Conservation (phyloP, 106 monocot genomes). For the Agapanthus africanus region DNA sequence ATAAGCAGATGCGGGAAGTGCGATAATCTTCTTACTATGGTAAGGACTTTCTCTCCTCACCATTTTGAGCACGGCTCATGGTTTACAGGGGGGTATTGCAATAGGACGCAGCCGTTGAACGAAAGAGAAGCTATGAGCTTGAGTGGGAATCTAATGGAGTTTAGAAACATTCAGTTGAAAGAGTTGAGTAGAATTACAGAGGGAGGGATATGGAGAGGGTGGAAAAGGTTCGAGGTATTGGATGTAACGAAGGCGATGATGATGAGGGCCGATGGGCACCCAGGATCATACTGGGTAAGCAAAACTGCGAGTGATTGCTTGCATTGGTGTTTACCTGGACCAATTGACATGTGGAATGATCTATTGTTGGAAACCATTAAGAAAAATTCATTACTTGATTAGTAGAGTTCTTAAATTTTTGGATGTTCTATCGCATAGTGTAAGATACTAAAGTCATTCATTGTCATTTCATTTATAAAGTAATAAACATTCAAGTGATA, state of each 20-base stretch:
- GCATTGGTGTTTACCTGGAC: constrained; percentile 76
- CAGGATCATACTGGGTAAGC: constrained; percentile 41
- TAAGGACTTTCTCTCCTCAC: constrained; percentile 50
- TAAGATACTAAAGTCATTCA: too few species aligned
- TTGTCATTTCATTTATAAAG: too few species aligned
- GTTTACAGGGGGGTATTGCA: constrained; percentile 50
- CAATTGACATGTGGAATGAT: constrained; percentile 69
- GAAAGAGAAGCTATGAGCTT: constrained; percentile 16
- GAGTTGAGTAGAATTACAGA: constrained; percentile 27
- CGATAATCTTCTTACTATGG: constrained; percentile 25
- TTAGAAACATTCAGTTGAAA: constrained; percentile 33
- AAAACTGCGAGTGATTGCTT: constrained; percentile 40
- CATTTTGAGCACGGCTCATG: constrained; percentile 58
- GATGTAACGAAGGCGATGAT: constrained; percentile 64
- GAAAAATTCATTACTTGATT: too few species aligned
- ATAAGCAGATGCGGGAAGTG: constrained; percentile 24
- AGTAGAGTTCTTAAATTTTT: too few species aligned
- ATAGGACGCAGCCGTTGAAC: constrained; percentile 32
- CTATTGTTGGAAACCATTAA: not conserved
- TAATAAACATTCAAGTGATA: too few species aligned
- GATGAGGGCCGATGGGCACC: constrained; percentile 56
- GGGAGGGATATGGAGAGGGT: not conserved
- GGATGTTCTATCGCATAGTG: too few species aligned
- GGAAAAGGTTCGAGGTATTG: constrained; percentile 25
- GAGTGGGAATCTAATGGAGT: not conserved